Conservation (phyloP, 23 red algal species). For the Gracilaria vermiculophylla region DNA sequence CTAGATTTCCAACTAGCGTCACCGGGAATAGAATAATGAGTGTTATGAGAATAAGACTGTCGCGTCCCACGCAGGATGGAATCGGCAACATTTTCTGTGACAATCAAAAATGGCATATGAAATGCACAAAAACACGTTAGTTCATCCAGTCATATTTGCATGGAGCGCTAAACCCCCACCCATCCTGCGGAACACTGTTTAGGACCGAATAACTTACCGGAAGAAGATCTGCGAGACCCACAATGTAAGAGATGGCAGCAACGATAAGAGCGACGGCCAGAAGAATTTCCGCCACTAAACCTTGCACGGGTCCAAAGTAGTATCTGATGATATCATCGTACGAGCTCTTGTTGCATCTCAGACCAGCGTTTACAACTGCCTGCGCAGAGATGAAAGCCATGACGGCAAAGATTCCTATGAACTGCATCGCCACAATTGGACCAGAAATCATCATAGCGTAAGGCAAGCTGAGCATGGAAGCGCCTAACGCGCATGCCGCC, state of each 20-base stretch:
- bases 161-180: too few species aligned
- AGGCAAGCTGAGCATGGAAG: constrained; percentile 77
- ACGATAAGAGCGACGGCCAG: constrained; percentile 66
- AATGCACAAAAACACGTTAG: neutral
- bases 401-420: constrained; percentile 51
- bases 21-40: constrained; percentile 52
- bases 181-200: neutral
- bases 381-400: constrained; percentile 54
- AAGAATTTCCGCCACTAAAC: constrained; percentile 43
- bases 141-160: neutral
- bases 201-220: constrained; percentile 57
- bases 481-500: constrained; percentile 75
- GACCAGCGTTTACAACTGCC: constrained; percentile 64
- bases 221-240: constrained; percentile 72
- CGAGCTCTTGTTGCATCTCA: constrained; percentile 38
- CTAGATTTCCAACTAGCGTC: constrained; percentile 47
- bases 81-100: constrained; percentile 53
- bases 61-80: constrained; percentile 20
- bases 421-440: constrained; percentile 21
- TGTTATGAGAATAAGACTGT: constrained; percentile 30
- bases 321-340: constrained; percentile 65
- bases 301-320: constrained; percentile 52
- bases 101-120: neutral
- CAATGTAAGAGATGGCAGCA: constrained; percentile 74
- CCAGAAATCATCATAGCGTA: constrained; percentile 71